Evolutionary conservation across 2,329 filamentous ascomycete genomes (phyloP).

Genomic region (Fusarium zealandicum): DNA sequence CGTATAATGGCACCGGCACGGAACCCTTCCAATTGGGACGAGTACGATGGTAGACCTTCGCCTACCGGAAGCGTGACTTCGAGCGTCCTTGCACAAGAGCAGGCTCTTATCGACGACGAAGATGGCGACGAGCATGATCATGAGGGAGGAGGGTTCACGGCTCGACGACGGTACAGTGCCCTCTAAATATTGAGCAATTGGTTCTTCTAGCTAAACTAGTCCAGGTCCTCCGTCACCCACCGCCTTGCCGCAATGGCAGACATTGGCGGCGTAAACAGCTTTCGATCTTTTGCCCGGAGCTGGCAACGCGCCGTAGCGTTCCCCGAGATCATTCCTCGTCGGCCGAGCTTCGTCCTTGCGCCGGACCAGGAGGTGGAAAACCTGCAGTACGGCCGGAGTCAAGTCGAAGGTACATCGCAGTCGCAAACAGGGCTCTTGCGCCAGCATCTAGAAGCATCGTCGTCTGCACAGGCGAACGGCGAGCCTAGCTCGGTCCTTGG

Average conservation of each 20-base stretch:
- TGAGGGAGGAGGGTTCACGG: slow-evolving; percentile 31
- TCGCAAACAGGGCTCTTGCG: slow-evolving; percentile 56
- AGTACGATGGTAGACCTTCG: slow-evolving; percentile 54
- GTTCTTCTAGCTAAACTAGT: not conserved
- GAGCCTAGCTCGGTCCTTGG: slow-evolving; percentile 36
- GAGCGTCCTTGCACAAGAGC: slow-evolving; percentile 53
- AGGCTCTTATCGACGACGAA: slow-evolving; percentile 54
- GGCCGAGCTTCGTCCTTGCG: slow-evolving; percentile 74
- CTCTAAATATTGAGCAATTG: not conserved
- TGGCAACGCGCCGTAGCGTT: slow-evolving; percentile 93
- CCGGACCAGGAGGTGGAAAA: slow-evolving; percentile 54
- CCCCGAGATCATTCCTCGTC: slow-evolving; percentile 82
- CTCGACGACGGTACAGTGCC: slow-evolving; percentile 43
- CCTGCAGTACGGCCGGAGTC: slow-evolving; percentile 52
- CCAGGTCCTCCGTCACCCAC: slow-evolving; percentile 66
- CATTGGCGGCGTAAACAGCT: slow-evolving; percentile 89
- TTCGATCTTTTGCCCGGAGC: slow-evolving; percentile 90
- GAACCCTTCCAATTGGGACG: slow-evolving; percentile 56
- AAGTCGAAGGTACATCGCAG: slow-evolving; percentile 48
- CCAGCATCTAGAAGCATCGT: slow-evolving; percentile 58
- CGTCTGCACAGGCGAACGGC: slow-evolving; percentile 30
- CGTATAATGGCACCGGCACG: slow-evolving; percentile 42
- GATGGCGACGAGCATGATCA: slow-evolving; percentile 44
- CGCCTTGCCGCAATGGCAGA: slow-evolving; percentile 67
- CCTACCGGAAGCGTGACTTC: slow-evolving; percentile 53